Evolutionary conservation across 1,139 yeast genomes (phyloP), one percentile per base, ranked within the genome.

Genomic region (Hanseniaspora uvarum): DNA sequence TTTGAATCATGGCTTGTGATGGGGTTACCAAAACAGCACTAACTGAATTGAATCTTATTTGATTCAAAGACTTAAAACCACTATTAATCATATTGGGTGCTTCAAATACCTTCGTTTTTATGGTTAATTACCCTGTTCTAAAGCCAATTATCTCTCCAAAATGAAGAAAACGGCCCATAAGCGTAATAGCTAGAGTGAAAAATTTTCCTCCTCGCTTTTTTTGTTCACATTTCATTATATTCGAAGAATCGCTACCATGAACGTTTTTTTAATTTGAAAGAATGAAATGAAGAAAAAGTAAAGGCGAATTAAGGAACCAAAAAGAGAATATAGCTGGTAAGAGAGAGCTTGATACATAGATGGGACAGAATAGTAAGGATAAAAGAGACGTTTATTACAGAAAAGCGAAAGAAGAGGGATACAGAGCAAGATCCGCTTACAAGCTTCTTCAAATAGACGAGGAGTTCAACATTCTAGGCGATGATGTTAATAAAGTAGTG

Each of bases 301-400:
- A 12, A 21, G n/a, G 5, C 11, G 21, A 24, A n/a, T 4, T n/a
- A 33, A 10, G 31, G 33, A 19, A 40, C 44, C 31, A 21, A 38
- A 12, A 26, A 18, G 10, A n/a, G 30, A 14, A 11, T 30, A 18
- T n/a, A 33, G 23, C 24, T n/a, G n/a, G n/a, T n/a, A n/a, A n/a
- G n/a, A n/a, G n/a, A n/a, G n/a, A n/a, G n/a, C n/a, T n/a, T n/a
- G n/a, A n/a, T n/a, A n/a, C n/a, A n/a, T n/a, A n/a, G 5, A 89
- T 92, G 97, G 97, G 98, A 52, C 88, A 89, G 67, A 83, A 94
- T 61, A 86, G 95, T 70, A 92, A 92, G 65, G 98, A 92, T 68
- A 92, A 92, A 67, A 76, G 97, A 65, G 98, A 92, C 68, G 71
- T 89, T 57, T 92, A 92, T 70, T 80, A 79, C 64, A 75, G 96